A percentile compares a stretch with the other conserved stretches of the same genome.
phyloP scores from a whole-genome alignment of 768 basidiomycete species.

The Leucosporidium yakuticum region DNA sequence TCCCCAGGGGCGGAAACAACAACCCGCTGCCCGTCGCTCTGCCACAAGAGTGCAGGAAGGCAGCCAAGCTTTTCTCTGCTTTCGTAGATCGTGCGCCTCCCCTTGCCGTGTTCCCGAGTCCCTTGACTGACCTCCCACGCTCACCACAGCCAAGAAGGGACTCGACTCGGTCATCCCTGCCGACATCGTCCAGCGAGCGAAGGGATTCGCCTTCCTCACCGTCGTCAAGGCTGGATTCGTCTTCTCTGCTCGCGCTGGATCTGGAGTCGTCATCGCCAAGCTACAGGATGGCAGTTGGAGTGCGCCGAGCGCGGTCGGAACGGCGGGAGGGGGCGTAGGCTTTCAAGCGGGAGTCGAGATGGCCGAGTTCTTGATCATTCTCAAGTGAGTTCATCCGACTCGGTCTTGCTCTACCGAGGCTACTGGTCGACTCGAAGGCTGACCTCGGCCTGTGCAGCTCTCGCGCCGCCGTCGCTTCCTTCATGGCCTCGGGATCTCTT shows the following conservation, averaged over 20 bases:
- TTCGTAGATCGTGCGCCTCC: constrained; percentile 22
- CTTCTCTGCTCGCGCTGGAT: constrained; percentile 37
- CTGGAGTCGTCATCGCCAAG: constrained; percentile 34
- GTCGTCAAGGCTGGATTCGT: constrained; percentile 39
- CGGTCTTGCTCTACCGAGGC: background rate
- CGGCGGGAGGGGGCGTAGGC: constrained; percentile 83
- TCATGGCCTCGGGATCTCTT: constrained; percentile 92
- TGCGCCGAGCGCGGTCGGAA: constrained; percentile 88
- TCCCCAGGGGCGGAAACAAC: too few relatives aligned
- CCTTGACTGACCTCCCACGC: background rate
- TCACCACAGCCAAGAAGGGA: constrained; percentile 25
- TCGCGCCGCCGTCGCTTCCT: constrained; percentile 55
- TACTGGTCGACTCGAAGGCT: background rate
- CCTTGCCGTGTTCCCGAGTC: background rate
- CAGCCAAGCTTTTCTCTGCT: constrained; percentile 13
- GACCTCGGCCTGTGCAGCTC: background rate
- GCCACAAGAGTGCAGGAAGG: constrained; percentile 22
- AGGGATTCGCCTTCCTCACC: constrained; percentile 34
- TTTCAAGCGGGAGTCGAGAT: constrained; percentile 50
- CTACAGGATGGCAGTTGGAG: constrained; percentile 56
- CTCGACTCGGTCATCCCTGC: constrained; percentile 37
- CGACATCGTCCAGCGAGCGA: constrained; percentile 35
- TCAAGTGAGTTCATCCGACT: constrained; percentile 59
- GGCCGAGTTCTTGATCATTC: constrained; percentile 52
- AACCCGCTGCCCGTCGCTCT: constrained; percentile 25